Evolutionary conservation across 2,329 filamentous ascomycete genomes (phyloP), one percentile per base, ranked within the genome.

Genomic region (Botrytis porri): DNA sequence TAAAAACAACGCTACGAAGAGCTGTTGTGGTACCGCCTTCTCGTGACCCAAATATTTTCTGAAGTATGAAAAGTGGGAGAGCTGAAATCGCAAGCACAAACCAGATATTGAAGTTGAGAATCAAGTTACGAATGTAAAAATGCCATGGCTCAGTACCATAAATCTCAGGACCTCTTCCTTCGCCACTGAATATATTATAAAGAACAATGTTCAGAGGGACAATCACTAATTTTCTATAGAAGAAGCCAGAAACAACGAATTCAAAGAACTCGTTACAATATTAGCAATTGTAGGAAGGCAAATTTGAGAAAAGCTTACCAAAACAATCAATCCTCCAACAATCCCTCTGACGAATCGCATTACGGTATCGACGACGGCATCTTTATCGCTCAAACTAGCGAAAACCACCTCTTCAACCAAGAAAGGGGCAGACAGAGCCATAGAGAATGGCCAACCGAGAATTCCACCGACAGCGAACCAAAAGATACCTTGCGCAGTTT

Each of bases 61-160:
- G 93, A 0, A 94, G 76, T 0, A 93, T 77, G 76, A 97, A 90
- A 0, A 98, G 84, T 0, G 95, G 95, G 25, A 94, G 83, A 1
- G 92, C 89, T 8, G 88, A 80, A 64, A 97, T 82, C 0, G 95
- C 95, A 20, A 98, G 86, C 18, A 94, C 80, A 78, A 98, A 95
- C 94, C 95, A 98, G 64, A 97, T 83, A 80, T 98, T 97, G 86
- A 98, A 99, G 84, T 99, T 99, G 73, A 99, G 86, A 25, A 92
- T 84, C 61, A 99, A 84, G 79, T 99, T 99, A 78, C 93, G 92
- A 78, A 97, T 86, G 82, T 99, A 99, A 81, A 98, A 99, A 70
- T 95, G 92, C 96, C 95, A 98, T 1, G 95, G 93, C 82, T 99
- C 96, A 0, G 93, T 97, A 62, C 96, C 96, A 79, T 98, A 99